Conservation (phyloP, 768 basidiomycete genomes). For the Boletus bicolor region DNA sequence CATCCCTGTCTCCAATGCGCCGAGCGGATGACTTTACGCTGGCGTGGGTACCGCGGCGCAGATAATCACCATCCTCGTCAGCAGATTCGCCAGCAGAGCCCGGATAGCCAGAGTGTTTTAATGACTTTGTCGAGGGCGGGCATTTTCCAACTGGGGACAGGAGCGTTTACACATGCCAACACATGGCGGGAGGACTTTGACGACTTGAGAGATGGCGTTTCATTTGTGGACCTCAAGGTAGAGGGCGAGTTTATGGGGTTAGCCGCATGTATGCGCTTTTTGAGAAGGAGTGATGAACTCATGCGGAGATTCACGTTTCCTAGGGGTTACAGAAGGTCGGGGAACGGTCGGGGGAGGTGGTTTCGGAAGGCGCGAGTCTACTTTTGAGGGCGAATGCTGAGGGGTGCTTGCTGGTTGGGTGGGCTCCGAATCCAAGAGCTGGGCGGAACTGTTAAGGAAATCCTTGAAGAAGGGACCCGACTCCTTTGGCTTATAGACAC, state of each 20-base stretch:
- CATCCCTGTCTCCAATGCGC: constrained; percentile 73
- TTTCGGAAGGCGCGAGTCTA: constrained; percentile 16
- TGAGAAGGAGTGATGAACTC: constrained; percentile 58
- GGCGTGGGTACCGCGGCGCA: constrained; percentile 28
- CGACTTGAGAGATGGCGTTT: constrained; percentile 26
- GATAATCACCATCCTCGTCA: constrained; percentile 36
- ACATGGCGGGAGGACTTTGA: constrained; percentile 32
- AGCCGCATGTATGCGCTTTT: constrained; percentile 50
- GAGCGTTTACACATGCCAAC: constrained; percentile 34
- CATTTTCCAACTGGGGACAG: constrained; percentile 27
- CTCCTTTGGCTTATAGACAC: constrained; percentile 50
- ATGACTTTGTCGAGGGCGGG: constrained; percentile 26
- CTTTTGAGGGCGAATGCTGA: constrained; percentile 16
- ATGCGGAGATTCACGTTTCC: constrained; percentile 65
- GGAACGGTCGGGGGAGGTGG: constrained; percentile 1
- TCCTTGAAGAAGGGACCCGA: constrained; percentile 64
- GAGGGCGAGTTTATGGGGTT: constrained; percentile 12
- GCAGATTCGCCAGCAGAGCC: constrained; percentile 57
- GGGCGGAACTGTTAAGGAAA: constrained; percentile 48
- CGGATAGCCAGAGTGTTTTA: constrained; percentile 34
- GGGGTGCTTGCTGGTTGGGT: constrained; percentile 12
- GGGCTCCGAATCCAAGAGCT: constrained; percentile 40
- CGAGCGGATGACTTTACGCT: constrained; percentile 49
- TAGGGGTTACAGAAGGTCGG: constrained; percentile 48
- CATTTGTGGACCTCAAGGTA: constrained; percentile 12